Percentiles rank a stretch among this genome's conserved stretches.
These are phyloP conservation scores for Yamadazyma paraphyllophila DNA, from an alignment of 805 yeast species.

Conservation along the genomic window DNA sequence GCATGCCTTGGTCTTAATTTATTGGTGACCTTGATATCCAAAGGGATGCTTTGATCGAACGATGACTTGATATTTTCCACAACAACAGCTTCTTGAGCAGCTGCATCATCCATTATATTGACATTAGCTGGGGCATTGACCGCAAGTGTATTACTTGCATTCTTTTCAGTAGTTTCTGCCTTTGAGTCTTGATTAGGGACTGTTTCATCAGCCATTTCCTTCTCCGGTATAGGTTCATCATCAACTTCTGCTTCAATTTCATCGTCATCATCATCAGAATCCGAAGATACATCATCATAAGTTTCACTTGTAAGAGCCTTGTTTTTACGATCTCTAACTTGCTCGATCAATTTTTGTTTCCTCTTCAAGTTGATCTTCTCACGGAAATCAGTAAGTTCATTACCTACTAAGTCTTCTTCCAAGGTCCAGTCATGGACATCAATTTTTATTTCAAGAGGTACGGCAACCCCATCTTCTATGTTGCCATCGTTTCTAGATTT, in stretches of 20 bases:
- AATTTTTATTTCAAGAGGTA: slow-evolving; percentile 47
- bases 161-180: slow-evolving; percentile 6
- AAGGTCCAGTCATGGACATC: slow-evolving; percentile 38
- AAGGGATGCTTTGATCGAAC: slow-evolving; percentile 44
- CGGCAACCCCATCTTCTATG: slow-evolving; percentile 61
- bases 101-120: slow-evolving; percentile 27
- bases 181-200: not conserved
- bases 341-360: slow-evolving; percentile 38
- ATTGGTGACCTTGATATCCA: slow-evolving; percentile 50
- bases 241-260: slow-evolving; percentile 15
- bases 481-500: slow-evolving; percentile 29
- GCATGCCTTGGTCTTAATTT: slow-evolving; percentile 50
- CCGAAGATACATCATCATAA: slow-evolving; percentile 31
- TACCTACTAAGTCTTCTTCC: slow-evolving; percentile 50
- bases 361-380: slow-evolving; percentile 47
- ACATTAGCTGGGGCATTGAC: slow-evolving; percentile 5
- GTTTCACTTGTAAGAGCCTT: slow-evolving; percentile 37
- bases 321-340: slow-evolving; percentile 40
- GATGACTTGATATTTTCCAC: slow-evolving; percentile 36
- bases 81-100: slow-evolving; percentile 40
- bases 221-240: slow-evolving; percentile 29
- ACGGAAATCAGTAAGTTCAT: slow-evolving; percentile 50
- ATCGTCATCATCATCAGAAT: slow-evolving; percentile 36
- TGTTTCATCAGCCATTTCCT: slow-evolving; percentile 13
- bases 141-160: not conserved